These are phyloP conservation scores for Blepharisma japonicum DNA, from an alignment of 73 alveolate species.

Conservation along the genomic window DNA sequence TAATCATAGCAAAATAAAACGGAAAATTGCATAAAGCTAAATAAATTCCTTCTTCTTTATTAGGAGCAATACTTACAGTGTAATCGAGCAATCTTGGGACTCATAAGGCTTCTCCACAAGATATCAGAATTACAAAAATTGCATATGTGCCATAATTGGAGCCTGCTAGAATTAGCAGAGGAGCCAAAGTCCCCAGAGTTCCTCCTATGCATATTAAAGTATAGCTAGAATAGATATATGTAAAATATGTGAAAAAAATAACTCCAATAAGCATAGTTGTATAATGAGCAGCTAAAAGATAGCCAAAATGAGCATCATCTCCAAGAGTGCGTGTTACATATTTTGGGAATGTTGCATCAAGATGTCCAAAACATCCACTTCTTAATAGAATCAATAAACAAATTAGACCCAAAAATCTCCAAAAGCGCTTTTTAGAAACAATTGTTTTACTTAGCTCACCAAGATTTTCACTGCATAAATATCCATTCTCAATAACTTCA, in stretches of 20 bases:
- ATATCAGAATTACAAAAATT: neutral
- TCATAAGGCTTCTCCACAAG: conserved; percentile 25
- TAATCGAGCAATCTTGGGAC: conserved; percentile 17
- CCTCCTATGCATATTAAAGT: neutral
- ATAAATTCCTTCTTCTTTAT: conserved; percentile 20
- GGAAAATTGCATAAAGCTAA: conserved; percentile 7
- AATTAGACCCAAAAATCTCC: conserved; percentile 6
- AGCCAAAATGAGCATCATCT: conserved; percentile 28
- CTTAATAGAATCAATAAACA: neutral
- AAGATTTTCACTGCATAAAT: neutral
- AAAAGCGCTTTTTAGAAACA: neutral
- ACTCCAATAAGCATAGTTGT: neutral
- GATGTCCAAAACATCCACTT: neutral
- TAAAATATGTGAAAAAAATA: conserved; percentile 5
- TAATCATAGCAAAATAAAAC: neutral
- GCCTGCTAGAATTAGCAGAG: neutral
- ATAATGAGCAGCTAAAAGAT: neutral
- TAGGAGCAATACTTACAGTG: neutral
- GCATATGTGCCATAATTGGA: neutral
- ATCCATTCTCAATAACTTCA: neutral
- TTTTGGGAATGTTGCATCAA: conserved; percentile 20
- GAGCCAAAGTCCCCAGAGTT: neutral
- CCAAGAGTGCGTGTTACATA: conserved; percentile 23
- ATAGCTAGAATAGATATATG: neutral
- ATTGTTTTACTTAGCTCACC: too few relatives aligned